Evolutionary conservation across 2,329 filamentous ascomycete genomes (phyloP).

Genomic region (Arthroderma sp.): DNA sequence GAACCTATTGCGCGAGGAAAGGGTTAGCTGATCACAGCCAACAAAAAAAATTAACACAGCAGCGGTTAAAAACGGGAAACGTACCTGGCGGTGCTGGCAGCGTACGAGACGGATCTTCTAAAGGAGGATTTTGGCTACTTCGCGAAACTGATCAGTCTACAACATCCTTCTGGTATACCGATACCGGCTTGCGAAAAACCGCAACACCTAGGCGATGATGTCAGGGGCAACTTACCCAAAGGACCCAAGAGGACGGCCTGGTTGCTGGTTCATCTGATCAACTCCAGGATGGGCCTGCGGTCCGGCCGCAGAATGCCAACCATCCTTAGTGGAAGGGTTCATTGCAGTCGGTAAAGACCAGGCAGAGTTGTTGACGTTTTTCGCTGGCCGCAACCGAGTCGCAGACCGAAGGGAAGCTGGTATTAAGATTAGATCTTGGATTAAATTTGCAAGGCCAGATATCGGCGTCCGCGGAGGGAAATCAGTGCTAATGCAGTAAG

Average conservation of each 20-base stretch:
- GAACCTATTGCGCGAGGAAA: constrained; percentile 18
- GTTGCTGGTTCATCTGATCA: constrained; percentile 30
- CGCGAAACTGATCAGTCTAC: no score
- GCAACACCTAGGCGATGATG: no score
- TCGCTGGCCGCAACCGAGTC: no score
- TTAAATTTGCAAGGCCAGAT: no score
- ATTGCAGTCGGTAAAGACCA: constrained; percentile 13
- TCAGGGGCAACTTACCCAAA: constrained; percentile 27
- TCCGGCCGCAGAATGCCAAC: constrained; percentile 28
- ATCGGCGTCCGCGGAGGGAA: no score
- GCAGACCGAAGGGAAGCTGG: no score
- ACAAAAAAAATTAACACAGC: constrained; percentile 6
- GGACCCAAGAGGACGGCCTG: constrained; percentile 27
- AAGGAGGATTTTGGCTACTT: constrained; percentile 25
- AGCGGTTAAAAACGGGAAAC: constrained; percentile 2
- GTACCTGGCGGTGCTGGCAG: constrained; percentile 29
- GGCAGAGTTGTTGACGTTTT: no score
- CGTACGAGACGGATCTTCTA: constrained; percentile 27
- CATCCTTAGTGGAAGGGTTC: constrained; percentile 31
- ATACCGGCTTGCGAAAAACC: no score
- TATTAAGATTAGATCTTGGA: no score
- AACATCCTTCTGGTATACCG: no score
- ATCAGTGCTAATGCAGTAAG: no score
- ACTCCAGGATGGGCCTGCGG: constrained; percentile 30
- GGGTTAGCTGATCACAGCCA: neutral